Percentiles rank a stretch among this genome's conserved stretches.
phyloP scores from a whole-genome alignment of 2,329 filamentous ascomycete species.

The Metarhizium sp. region DNA sequence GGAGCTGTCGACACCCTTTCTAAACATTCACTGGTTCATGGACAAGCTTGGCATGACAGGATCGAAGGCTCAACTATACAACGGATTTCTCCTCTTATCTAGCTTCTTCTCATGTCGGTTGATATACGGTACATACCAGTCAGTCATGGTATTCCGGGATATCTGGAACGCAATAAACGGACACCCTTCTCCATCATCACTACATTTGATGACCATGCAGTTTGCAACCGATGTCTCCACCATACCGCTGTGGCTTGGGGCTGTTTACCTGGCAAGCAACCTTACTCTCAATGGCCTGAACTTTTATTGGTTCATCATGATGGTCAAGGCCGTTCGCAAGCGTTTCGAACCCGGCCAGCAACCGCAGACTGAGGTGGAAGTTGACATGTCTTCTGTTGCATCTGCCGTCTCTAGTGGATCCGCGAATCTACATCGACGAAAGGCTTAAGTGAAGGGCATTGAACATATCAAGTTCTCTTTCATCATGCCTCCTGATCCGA shows the following conservation, averaged over 20 bases:
- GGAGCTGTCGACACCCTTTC: constrained; percentile 75
- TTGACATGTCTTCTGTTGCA: constrained; percentile 20
- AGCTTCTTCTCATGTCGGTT: constrained; percentile 73
- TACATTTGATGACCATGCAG: constrained; percentile 18
- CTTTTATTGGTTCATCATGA: constrained; percentile 80
- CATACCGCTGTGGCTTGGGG: constrained; percentile 62
- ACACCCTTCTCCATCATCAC: constrained; percentile 24
- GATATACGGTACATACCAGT: constrained; percentile 68
- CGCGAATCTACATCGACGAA: constrained; percentile 18
- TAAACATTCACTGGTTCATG: constrained; percentile 89
- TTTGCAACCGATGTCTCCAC: constrained; percentile 39
- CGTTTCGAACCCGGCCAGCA: constrained; percentile 50
- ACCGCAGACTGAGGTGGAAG: constrained; percentile 17
- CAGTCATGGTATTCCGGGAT: constrained; percentile 59
- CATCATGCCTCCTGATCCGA: too few species aligned
- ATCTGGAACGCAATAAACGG: constrained; percentile 45
- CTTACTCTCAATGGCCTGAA: constrained; percentile 66
- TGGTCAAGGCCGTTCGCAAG: constrained; percentile 71
- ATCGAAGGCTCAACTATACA: constrained; percentile 62
- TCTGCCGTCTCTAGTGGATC: constrained; percentile 15
- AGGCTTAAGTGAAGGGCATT: constrained; percentile 10
- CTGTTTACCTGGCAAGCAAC: constrained; percentile 61
- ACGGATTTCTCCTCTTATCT: constrained; percentile 61
- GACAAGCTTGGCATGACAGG: constrained; percentile 80
- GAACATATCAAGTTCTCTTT: neutral